Conservation (phyloP, 495 filamentous ascomycete species). For the Endocarpon pusillum region DNA sequence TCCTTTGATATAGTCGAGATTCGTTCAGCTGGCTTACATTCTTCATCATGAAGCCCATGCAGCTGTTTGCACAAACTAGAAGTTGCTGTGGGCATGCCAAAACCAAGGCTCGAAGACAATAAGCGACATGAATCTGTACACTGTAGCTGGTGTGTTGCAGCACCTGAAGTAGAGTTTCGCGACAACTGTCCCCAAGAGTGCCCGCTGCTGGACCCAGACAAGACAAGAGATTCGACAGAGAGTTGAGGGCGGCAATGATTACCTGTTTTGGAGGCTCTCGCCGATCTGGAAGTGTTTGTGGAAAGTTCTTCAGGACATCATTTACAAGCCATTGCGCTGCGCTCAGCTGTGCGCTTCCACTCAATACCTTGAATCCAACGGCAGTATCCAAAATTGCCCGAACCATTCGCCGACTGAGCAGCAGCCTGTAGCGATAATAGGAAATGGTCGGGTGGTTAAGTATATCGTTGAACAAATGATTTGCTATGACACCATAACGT, state of each 20-base stretch:
- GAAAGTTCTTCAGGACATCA: conserved; percentile 83
- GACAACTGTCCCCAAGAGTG: conserved; percentile 56
- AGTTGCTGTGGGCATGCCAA: conserved; percentile 84
- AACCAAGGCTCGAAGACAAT: conserved; percentile 72
- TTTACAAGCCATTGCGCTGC: conserved; percentile 74
- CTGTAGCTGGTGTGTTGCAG: conserved; percentile 91
- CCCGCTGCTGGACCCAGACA: conserved; percentile 69
- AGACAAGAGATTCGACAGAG: conserved; percentile 59
- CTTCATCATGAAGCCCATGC: conserved; percentile 85
- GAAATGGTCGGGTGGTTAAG: conserved; percentile 58
- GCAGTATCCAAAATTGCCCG: conserved; percentile 71
- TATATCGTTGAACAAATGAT: conserved; percentile 65
- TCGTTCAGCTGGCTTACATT: conserved; percentile 65
- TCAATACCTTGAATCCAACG: conserved; percentile 64
- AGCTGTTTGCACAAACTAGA: conserved; percentile 78
- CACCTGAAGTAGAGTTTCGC: conserved; percentile 79
- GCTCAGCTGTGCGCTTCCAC: conserved; percentile 70
- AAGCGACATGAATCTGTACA: conserved; percentile 76
- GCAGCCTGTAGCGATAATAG: conserved; percentile 73
- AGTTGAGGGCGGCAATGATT: conserved; percentile 60
- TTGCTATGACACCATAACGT: conserved; percentile 61
- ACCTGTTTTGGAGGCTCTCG: conserved; percentile 81
- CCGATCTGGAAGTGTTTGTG: conserved; percentile 78
- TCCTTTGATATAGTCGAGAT: conserved; percentile 60
- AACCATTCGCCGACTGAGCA: conserved; percentile 73